Evolutionary conservation across 148 eudicot species (phyloP).

Genomic region (Cornus kousa): DNA sequence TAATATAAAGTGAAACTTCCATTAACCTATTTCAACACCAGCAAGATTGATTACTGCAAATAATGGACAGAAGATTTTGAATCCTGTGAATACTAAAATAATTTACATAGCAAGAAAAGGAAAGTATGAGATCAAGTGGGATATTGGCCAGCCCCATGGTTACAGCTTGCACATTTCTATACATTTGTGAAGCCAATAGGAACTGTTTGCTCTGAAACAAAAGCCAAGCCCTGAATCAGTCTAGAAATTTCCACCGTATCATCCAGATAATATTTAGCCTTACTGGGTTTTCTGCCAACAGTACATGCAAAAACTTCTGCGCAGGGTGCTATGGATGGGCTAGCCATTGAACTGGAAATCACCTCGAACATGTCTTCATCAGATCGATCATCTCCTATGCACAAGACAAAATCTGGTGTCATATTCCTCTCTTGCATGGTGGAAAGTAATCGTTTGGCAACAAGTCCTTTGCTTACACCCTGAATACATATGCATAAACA

Average conservation of each 20-base stretch:
- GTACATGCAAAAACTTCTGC: slow-evolving; percentile 66
- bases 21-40: neutral
- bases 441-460: slow-evolving; percentile 45
- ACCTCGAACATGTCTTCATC: slow-evolving; percentile 74
- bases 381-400: slow-evolving; percentile 69
- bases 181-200: slow-evolving; percentile 5
- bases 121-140: neutral
- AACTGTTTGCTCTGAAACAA: slow-evolving; percentile 39
- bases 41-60: neutral
- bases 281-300: slow-evolving; percentile 52
- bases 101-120: neutral
- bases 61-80: neutral
- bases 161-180: neutral
- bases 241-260: slow-evolving; percentile 49
- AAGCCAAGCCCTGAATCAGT: slow-evolving; percentile 51
- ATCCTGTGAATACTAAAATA: neutral
- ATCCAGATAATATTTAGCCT: slow-evolving; percentile 58
- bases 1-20: neutral
- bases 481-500: slow-evolving; percentile 15
- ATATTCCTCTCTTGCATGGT: slow-evolving; percentile 43
- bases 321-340: slow-evolving; percentile 38
- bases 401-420: slow-evolving; percentile 52
- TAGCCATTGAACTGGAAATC: slow-evolving; percentile 34
- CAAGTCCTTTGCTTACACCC: slow-evolving; percentile 71
- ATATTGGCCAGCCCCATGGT: neutral